Base-by-base conservation (phyloP, 768 basidiomycete species). In the Boletus subparvulus region DNA sequence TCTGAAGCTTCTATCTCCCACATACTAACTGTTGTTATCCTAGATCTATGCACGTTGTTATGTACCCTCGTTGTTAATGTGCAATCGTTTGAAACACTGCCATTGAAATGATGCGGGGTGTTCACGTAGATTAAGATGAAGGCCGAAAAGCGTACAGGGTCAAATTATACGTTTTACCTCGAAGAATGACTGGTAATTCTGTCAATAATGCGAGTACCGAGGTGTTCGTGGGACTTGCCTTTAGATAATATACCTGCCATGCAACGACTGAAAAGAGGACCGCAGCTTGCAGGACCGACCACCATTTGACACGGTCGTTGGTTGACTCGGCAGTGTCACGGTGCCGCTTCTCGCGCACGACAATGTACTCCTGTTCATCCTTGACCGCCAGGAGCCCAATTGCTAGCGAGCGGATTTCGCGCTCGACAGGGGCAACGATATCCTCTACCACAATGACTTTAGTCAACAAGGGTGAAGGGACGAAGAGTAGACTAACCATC, bases 361-460 rank as follows among this genome's bases (percentile, higher is more conserved):
- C 90, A 60, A 99, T 94, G 74, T 99, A 99, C 74, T 98, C 97
- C 71, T 98, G 96, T 71, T 99, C 97, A 67, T 99, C 97, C 76
- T 98, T 98, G 62, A 99, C 94, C 11, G 90, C 77, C 54, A 88
- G 82, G 47, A 98, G 76, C 10, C 88, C 93, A 52, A 84, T 83
- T 14, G 92, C 85, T 28, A 99, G 76, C 32, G 82, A 76, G 24
- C 97, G 87, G 60, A 98, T 95, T 80, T 98, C 96, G 55, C 90
- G 86, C 72, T 99, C 97, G 49, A 99, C 92, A 8, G 97, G 97
- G 11, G 96, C 95, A 55, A 96, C 90, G 17, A 87, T 80, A 63
- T 92, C 92, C 82, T 70, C 63, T 69, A 42, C 21, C n/a, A 50
- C 16, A 12, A 19, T 19, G n/a, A 33, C n/a, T 7, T 17, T n/a